Conservation (phyloP, 2,329 filamentous ascomycete genomes). For the Fusarium mexicanum region DNA sequence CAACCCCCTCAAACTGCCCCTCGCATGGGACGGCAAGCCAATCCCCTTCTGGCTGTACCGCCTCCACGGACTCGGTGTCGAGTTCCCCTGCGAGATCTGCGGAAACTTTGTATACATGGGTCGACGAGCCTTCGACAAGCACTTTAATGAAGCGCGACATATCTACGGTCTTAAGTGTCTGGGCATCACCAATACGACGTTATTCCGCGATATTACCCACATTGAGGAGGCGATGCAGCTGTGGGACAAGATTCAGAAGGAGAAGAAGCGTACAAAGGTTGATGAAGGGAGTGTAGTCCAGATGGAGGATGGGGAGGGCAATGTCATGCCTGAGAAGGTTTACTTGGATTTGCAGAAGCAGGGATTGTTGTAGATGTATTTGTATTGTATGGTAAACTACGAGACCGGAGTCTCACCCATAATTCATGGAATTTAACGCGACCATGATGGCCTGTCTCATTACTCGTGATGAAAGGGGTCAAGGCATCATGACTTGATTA, state of each 20-base stretch:
- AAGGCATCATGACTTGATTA: conserved; percentile 30
- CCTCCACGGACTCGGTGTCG: conserved; percentile 91
- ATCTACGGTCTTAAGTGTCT: conserved; percentile 94
- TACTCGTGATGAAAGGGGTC: not conserved
- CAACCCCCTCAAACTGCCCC: conserved; percentile 93
- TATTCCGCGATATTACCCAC: conserved; percentile 93
- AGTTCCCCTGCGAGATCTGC: conserved; percentile 95
- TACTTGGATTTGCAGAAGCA: conserved; percentile 96
- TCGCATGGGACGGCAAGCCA: conserved; percentile 98
- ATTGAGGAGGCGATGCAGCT: conserved; percentile 89
- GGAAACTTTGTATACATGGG: conserved; percentile 99
- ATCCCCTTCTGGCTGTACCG: conserved; percentile 99
- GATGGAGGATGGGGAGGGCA: conserved; percentile 98
- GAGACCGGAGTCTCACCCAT: not conserved
- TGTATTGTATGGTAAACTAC: conserved; percentile 12
- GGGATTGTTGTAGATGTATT: conserved; percentile 71
- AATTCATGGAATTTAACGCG: not conserved
- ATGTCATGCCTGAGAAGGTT: conserved; percentile 99
- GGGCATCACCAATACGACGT: conserved; percentile 87
- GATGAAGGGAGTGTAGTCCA: conserved; percentile 88
- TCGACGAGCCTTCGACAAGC: conserved; percentile 94
- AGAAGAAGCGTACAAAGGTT: conserved; percentile 80
- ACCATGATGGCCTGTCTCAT: not conserved
- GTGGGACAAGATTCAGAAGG: conserved; percentile 92
- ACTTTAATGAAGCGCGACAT: conserved; percentile 94